phyloP scores from a whole-genome alignment of 306 rosid genomes.

The Psophocarpus tetragonolobus region DNA sequence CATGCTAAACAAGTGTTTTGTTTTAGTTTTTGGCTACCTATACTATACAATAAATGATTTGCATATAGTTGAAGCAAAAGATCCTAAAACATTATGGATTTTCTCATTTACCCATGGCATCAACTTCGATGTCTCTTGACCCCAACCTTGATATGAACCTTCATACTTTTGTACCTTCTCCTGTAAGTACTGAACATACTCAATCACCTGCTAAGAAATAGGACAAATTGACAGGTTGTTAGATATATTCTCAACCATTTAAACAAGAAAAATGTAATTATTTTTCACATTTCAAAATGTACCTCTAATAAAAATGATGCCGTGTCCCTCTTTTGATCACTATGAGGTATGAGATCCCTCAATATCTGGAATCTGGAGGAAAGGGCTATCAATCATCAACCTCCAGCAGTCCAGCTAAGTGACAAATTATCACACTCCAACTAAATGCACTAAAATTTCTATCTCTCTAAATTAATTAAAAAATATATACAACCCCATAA shows the following conservation, averaged over 20 bases:
- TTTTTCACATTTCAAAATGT: conserved; percentile 19
- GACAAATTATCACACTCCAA: too few species aligned
- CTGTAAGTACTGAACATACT: conserved; percentile 90
- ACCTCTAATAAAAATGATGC: conserved; percentile 98
- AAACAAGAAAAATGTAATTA: neutral
- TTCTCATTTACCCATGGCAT: conserved; percentile 85
- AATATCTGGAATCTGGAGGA: conserved; percentile 88
- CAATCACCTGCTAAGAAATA: conserved; percentile 70
- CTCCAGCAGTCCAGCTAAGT: too few species aligned
- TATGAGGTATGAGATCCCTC: conserved; percentile 96
- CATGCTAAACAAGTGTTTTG: neutral
- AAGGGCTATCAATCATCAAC: conserved; percentile 33
- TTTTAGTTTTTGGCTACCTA: neutral
- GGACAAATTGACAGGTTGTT: conserved; percentile 10
- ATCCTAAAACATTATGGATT: conserved; percentile 10
- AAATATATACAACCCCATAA: neutral
- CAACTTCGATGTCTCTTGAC: conserved; percentile 81
- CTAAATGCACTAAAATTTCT: conserved; percentile 20
- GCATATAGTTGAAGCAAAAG: conserved; percentile 18
- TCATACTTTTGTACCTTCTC: conserved; percentile 84
- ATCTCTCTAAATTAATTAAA: neutral
- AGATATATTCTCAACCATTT: neutral
- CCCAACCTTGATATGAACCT: conserved; percentile 91
- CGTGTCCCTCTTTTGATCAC: conserved; percentile 97
- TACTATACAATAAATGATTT: neutral